Conservation (phyloP, 2,329 filamentous ascomycete species). For the Chaetomium sp. region DNA sequence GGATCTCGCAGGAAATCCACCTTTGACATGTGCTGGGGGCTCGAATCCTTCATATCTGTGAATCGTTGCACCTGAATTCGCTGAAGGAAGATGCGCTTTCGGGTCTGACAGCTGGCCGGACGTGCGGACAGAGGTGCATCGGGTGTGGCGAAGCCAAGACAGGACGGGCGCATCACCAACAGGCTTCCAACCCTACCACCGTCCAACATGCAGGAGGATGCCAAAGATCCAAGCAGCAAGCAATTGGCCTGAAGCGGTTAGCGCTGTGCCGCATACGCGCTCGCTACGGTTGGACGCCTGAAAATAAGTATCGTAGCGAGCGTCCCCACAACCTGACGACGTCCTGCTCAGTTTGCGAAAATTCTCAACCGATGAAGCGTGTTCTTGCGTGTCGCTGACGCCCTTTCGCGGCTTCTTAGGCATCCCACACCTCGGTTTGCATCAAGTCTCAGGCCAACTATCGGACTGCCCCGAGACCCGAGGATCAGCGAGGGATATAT, state of each 20-base stretch:
- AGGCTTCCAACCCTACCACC: neutral
- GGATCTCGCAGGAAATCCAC: neutral
- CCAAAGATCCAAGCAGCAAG: neutral
- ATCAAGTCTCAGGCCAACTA: neutral
- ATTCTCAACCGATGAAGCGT: neutral
- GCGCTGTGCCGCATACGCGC: neutral
- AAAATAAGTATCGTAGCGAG: neutral
- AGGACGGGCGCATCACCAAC: neutral
- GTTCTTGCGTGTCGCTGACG: neutral
- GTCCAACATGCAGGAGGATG: neutral
- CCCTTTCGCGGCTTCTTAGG: neutral
- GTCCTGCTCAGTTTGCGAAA: neutral
- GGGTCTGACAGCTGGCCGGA: too few relatives aligned
- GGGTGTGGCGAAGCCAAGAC: conserved; percentile 3
- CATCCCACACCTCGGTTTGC: neutral
- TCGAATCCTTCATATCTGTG: neutral
- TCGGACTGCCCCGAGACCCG: neutral
- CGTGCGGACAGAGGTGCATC: neutral
- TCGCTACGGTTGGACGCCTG: neutral
- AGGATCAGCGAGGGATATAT: neutral
- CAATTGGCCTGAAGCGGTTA: neutral
- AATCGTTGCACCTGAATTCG: neutral
- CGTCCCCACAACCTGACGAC: neutral
- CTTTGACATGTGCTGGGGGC: neutral
- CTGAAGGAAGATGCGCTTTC: neutral